Evolutionary conservation across 345 rosid species (phyloP).

Genomic region (Citrus cavaleriei): DNA sequence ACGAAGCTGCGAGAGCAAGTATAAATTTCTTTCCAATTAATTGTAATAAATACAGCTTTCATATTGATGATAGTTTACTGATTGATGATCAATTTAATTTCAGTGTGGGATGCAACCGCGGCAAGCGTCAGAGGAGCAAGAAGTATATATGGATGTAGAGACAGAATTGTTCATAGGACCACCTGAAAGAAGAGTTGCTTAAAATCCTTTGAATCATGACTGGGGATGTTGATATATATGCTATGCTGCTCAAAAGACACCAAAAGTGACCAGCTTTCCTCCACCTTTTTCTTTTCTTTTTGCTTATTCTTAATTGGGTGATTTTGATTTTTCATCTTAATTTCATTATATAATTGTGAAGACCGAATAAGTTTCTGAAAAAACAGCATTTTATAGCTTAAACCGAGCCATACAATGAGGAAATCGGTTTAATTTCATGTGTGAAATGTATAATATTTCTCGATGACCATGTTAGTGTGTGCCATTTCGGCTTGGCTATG

Average conservation of each 20-base stretch:
- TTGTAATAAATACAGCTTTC: neutral
- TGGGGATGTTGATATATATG: neutral
- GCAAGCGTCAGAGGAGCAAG: slow-evolving; percentile 4
- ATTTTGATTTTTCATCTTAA: neutral
- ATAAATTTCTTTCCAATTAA: neutral
- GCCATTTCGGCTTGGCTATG: neutral
- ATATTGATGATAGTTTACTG: neutral
- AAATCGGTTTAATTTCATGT: neutral
- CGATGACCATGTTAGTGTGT: neutral
- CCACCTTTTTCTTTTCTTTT: too few species aligned
- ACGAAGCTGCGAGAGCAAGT: slow-evolving; percentile 49
- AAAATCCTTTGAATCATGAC: neutral
- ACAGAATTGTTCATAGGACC: slow-evolving; percentile 76
- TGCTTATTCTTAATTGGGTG: neutral
- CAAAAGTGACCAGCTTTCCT: neutral
- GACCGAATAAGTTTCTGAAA: neutral
- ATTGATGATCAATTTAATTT: neutral
- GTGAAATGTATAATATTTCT: neutral
- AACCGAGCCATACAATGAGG: neutral
- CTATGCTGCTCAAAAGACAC: neutral
- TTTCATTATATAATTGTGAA: neutral
- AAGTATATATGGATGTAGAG: slow-evolving; percentile 56
- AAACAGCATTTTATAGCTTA: too few species aligned
- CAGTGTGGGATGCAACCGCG: slow-evolving; percentile 36
- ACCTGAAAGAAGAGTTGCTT: slow-evolving; percentile 35